These are phyloP conservation scores for Penicillium sumatraense DNA, from an alignment of 2,329 filamentous ascomycete species.

Conservation along the genomic window DNA sequence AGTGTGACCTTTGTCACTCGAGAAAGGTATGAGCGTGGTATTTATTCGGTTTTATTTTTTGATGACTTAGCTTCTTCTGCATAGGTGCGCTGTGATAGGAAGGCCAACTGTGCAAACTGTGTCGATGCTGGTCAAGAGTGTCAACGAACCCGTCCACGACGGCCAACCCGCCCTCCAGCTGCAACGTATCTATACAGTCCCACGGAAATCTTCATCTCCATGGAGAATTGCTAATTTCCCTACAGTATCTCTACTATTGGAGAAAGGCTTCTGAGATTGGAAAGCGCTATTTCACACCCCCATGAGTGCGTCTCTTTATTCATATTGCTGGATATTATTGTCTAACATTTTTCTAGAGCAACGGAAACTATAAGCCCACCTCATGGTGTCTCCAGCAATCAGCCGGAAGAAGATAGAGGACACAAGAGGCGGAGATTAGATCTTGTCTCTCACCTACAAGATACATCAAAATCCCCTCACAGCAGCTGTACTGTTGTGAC, in stretches of 20 bases:
- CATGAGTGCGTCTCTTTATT: neutral
- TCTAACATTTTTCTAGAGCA: constrained; percentile 1
- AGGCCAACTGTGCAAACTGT: constrained; percentile 30
- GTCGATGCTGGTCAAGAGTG: constrained; percentile 28
- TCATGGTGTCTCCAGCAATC: neutral
- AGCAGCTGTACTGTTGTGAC: constrained; percentile 9
- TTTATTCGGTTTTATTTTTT: neutral
- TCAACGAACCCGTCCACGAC: constrained; percentile 19
- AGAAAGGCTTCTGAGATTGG: constrained; percentile 16
- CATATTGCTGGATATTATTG: neutral
- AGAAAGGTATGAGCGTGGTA: constrained; percentile 25
- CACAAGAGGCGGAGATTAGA: constrained; percentile 16
- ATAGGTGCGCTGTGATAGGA: constrained; percentile 32
- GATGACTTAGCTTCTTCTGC: neutral
- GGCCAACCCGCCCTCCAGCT: constrained; percentile 13
- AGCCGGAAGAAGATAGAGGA: neutral
- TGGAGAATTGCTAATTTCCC: neutral
- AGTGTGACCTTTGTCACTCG: constrained; percentile 33
- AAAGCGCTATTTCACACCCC: constrained; percentile 14
- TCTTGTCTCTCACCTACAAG: neutral
- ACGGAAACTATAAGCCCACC: neutral
- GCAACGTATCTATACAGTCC: constrained; percentile 13
- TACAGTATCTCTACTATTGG: constrained; percentile 17
- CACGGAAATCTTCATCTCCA: too few species aligned
- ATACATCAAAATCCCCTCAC: constrained; percentile 6